Evolutionary conservation across 2,329 filamentous ascomycete species (phyloP).

Genomic region (Cladorrhinum sp.): DNA sequence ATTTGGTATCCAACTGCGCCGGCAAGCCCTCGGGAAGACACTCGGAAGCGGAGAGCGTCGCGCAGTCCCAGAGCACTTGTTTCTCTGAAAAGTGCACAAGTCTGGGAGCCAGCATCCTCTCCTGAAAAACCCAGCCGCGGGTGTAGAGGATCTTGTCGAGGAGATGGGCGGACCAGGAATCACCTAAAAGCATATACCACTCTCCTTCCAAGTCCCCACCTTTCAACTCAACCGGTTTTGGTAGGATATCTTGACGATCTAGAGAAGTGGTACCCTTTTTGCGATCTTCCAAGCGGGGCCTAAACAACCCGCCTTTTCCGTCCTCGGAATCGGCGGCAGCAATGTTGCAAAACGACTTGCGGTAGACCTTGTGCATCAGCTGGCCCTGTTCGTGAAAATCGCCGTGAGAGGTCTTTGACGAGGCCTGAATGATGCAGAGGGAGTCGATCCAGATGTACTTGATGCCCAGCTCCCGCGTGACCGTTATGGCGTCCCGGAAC

Average conservation of each 20-base stretch:
- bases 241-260: background rate
- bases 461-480: background rate
- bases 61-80: constrained; percentile 29
- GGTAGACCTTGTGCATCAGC: constrained; percentile 17
- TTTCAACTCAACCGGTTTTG: too few species aligned
- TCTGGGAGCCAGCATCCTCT: constrained; percentile 25
- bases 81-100: constrained; percentile 23
- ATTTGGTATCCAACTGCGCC: constrained; percentile 9
- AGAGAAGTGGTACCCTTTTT: background rate
- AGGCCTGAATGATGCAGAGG: background rate
- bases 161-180: constrained; percentile 1
- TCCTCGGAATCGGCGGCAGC: constrained; percentile 17
- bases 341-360: constrained; percentile 20
- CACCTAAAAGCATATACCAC: background rate
- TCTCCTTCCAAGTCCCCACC: background rate
- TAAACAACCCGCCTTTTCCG: constrained; percentile 13
- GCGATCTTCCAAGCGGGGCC: background rate
- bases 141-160: constrained; percentile 18
- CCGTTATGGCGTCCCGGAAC: constrained; percentile 13
- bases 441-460: constrained; percentile 18
- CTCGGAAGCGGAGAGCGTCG: constrained; percentile 23
- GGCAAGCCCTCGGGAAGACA: constrained; percentile 22
- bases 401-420: background rate
- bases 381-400: constrained; percentile 12
- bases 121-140: constrained; percentile 26